These are phyloP conservation scores for Datura wrightii DNA, from an alignment of 257 asterid species.

Conservation along the genomic window DNA sequence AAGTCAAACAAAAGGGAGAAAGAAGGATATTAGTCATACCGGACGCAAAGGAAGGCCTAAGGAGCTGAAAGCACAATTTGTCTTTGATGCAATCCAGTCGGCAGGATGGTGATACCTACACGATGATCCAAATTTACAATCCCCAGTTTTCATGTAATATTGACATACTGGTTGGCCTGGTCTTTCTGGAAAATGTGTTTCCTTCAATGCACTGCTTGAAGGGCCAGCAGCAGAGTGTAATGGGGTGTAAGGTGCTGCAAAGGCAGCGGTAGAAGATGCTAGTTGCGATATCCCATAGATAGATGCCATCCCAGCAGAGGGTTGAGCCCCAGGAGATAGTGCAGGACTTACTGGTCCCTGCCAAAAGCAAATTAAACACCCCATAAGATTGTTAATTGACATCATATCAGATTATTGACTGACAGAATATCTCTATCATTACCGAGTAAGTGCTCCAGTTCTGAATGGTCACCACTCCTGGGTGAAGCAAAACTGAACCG, in stretches of 20 bases:
- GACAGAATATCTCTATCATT: constrained; percentile 27
- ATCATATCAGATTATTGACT: neutral
- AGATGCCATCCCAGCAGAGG: constrained; percentile 58
- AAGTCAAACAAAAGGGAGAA: constrained; percentile 2
- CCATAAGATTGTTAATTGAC: constrained; percentile 17
- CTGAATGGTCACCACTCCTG: constrained; percentile 69
- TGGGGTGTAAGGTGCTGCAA: constrained; percentile 57
- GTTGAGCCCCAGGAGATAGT: constrained; percentile 70
- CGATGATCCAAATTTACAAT: constrained; percentile 79
- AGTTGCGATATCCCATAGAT: constrained; percentile 63
- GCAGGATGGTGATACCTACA: constrained; percentile 90
- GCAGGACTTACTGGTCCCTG: constrained; percentile 72
- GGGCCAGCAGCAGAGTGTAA: constrained; percentile 57
- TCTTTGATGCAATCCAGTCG: constrained; percentile 52
- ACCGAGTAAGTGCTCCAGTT: constrained; percentile 88
- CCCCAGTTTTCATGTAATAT: constrained; percentile 86
- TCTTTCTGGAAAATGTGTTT: constrained; percentile 70
- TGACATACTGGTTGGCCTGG: constrained; percentile 81
- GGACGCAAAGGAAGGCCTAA: constrained; percentile 88
- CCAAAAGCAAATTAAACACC: constrained; percentile 39
- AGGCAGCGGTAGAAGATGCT: constrained; percentile 60
- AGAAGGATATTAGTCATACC: constrained; percentile 51
- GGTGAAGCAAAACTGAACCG: constrained; percentile 73
- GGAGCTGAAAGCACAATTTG: constrained; percentile 63
- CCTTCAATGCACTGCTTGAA: constrained; percentile 46